A percentile compares a stretch with the other conserved stretches of the same genome.
These are phyloP conservation scores for Microcos paniculata DNA, from an alignment of 345 rosid genomes.

Conservation along the genomic window DNA sequence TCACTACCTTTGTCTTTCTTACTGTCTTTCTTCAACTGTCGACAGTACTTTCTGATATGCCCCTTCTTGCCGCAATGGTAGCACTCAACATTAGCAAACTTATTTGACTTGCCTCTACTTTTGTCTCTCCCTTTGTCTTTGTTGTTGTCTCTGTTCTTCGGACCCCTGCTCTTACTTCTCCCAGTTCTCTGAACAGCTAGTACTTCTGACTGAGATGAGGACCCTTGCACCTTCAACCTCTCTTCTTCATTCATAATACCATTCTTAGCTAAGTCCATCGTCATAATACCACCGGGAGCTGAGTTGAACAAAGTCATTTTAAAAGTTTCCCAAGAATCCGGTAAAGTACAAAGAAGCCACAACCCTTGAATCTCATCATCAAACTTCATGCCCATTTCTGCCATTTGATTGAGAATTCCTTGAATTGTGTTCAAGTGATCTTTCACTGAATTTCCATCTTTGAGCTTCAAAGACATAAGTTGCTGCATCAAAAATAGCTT, in stretches of 20 bases:
- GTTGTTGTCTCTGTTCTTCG: background rate
- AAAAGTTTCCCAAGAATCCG: no score
- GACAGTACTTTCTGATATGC: background rate
- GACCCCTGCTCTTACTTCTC: background rate
- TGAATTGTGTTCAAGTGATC: no score
- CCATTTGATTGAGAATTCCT: no score
- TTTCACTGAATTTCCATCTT: no score
- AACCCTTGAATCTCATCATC: no score
- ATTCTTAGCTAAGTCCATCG: no score
- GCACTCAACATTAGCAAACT: background rate
- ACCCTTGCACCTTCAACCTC: background rate
- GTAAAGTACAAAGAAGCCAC: no score
- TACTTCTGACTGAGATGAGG: background rate
- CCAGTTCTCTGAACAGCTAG: background rate
- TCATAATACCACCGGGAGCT: no score
- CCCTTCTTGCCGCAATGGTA: background rate
- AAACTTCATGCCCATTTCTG: no score
- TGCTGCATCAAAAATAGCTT: no score
- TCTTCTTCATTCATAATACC: background rate
- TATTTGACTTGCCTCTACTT: background rate
- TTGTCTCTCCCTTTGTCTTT: background rate
- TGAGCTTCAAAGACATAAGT: no score
- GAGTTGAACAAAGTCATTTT: no score
- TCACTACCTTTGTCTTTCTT: background rate
- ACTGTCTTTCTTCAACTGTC: background rate